A percentile compares a stretch with the other conserved stretches of the same genome.
Evolutionary conservation across 495 filamentous ascomycete genomes (phyloP).

Genomic region (Penicillium fimorum): DNA sequence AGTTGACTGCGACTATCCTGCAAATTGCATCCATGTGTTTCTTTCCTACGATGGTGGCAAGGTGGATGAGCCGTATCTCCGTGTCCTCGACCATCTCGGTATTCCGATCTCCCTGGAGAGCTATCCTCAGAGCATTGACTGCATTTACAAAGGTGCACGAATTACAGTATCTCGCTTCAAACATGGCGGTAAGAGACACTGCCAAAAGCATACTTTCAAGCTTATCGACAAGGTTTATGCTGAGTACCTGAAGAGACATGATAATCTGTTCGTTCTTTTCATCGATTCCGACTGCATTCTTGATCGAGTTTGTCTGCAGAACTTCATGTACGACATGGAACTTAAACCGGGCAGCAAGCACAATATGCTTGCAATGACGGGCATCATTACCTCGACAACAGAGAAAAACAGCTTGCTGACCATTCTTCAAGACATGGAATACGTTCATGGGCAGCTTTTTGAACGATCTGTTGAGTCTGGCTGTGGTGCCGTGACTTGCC

Average conservation of each 20-base stretch:
- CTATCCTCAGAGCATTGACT: conserved; percentile 90
- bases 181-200: conserved; percentile 90
- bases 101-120: conserved; percentile 72
- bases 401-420: conserved; percentile 87
- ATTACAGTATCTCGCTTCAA: conserved; percentile 92
- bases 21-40: conserved; percentile 92
- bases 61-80: conserved; percentile 85
- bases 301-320: conserved; percentile 89
- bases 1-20: conserved; percentile 91
- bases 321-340: conserved; percentile 99
- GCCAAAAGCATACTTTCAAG: conserved; percentile 92
- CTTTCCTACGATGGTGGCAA: conserved; percentile 91
- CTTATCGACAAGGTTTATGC: conserved; percentile 92
- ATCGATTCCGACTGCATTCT: conserved; percentile 98
- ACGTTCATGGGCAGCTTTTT: conserved; percentile 95
- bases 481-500: conserved; percentile 91
- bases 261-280: conserved; percentile 94
- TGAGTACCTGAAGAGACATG: conserved; percentile 82
- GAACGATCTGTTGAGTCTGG: conserved; percentile 95
- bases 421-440: conserved; percentile 95
- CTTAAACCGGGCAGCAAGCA: conserved; percentile 88
- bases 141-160: conserved; percentile 75
- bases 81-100: conserved; percentile 83
- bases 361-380: conserved; percentile 98
- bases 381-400: conserved; percentile 94